Base-by-base conservation (phyloP, 2,329 filamentous ascomycete genomes). In the Scedosporium boydii region DNA sequence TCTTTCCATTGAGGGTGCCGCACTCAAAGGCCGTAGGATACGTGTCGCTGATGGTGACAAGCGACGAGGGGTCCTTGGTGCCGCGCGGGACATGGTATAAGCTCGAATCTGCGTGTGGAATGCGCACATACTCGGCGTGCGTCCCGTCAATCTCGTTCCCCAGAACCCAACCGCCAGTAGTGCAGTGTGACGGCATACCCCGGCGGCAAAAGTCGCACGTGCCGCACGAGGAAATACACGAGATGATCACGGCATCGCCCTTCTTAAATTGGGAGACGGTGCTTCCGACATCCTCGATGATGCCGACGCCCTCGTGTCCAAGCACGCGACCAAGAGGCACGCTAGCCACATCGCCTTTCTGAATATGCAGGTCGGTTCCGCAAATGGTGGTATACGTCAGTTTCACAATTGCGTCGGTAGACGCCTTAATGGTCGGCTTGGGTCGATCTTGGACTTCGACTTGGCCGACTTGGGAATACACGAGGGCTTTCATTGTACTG, bases 1-100 rank as follows among this genome's bases (percentile, higher is more conserved):
- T 78, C 27, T 78, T 77, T 6, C 77, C 78, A 65, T 79, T 80
- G 41, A 82, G 69, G 0, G 81, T 79, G 23, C 82, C 82, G 63
- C 78, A 81, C 68, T 85, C 82, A 18, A 81, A 71, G 1, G 80
- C 82, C 0, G 83, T 86, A 2, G 83, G 82, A 58, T 84, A 76
- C 29, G 82, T 81, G 70, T 86, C 83, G 62, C 78, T 81, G 10
- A 85, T 69, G 68, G 82, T 78, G 1, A 85, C 78, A 4, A 80
- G 68, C 0, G 73, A 70, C 4, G 51, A 14, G 2, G 72, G 70
- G 51, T 77, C 75, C 26, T 79, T 75, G 1, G 77, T 75, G 1
- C 72, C 75, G 0, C 66, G 53, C 0, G 81, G 78, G 1, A 82
- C 68, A 2, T 70, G 66, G 67, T 80, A 77, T 6, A 84, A 72